A percentile compares a stretch with the other conserved stretches of the same genome.
Conservation (phyloP, 2,329 filamentous ascomycete species). For the Pseudogymnoascus verrucosus region DNA sequence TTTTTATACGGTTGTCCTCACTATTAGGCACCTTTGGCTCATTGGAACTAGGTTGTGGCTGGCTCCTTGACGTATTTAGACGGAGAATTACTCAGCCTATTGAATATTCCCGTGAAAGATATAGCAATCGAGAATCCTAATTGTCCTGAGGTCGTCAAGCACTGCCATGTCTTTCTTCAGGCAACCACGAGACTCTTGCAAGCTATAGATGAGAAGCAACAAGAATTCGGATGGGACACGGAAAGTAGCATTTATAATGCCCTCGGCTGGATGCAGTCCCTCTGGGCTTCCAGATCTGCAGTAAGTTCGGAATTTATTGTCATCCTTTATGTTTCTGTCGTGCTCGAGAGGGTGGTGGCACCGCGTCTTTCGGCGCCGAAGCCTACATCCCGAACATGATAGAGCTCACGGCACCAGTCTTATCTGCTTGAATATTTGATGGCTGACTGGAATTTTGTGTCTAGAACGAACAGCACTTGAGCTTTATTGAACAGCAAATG, state of each 20-base stretch:
- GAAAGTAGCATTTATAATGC: slow-evolving; percentile 20
- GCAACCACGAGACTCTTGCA: slow-evolving; percentile 23
- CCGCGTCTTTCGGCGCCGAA: neutral
- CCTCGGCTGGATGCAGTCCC: slow-evolving; percentile 23
- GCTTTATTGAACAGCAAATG: slow-evolving; percentile 29
- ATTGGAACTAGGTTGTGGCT: slow-evolving; percentile 2
- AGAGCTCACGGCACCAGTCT: neutral
- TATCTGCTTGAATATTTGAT: neutral
- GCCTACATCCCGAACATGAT: neutral
- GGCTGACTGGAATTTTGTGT: neutral
- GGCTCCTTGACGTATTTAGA: slow-evolving; percentile 7
- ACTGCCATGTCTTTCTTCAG: slow-evolving; percentile 23
- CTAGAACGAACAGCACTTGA: slow-evolving; percentile 26
- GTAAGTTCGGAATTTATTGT: slow-evolving; percentile 18
- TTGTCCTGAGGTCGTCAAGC: slow-evolving; percentile 15
- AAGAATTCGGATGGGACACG: slow-evolving; percentile 16
- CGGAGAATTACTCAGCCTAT: slow-evolving; percentile 6
- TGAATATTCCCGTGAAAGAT: slow-evolving; percentile 11
- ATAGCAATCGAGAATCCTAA: neutral
- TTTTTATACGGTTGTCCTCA: neutral
- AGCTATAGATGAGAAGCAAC: slow-evolving; percentile 23
- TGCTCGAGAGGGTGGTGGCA: neutral
- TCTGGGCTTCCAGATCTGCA: slow-evolving; percentile 26
- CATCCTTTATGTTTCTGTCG: neutral
- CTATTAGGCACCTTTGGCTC: slow-evolving; percentile 10